A percentile compares a stretch with the other conserved stretches of the same genome.
Evolutionary conservation across 257 asterid species (phyloP).

Genomic region (Nicotiana noctiflora): DNA sequence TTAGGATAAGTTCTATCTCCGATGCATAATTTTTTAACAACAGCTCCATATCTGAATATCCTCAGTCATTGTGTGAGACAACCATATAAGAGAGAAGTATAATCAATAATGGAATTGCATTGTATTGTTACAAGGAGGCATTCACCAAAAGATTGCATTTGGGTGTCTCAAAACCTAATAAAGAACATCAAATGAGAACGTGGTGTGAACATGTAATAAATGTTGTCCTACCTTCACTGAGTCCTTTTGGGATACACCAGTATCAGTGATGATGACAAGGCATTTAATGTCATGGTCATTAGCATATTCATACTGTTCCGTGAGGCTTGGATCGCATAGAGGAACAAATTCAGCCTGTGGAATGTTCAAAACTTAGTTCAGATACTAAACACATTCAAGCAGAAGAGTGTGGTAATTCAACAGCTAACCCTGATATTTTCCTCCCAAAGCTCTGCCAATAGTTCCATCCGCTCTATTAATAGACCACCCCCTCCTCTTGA

Average conservation of each 20-base stretch:
- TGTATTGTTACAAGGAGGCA: neutral
- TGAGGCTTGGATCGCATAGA: constrained; percentile 78
- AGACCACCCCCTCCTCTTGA: constrained; percentile 99
- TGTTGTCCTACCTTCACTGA: constrained; percentile 61
- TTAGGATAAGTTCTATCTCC: neutral
- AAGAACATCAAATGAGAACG: neutral
- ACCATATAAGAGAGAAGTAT: neutral
- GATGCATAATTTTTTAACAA: neutral
- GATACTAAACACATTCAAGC: neutral
- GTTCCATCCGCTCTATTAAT: constrained; percentile 87
- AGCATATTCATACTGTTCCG: constrained; percentile 95
- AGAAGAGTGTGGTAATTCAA: constrained; percentile 4
- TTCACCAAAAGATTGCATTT: neutral
- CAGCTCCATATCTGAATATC: neutral
- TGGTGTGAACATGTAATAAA: neutral
- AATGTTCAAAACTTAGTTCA: constrained; percentile 13
- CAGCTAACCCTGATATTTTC: constrained; percentile 65
- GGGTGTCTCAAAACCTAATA: neutral
- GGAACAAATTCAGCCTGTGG: constrained; percentile 90
- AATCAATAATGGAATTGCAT: neutral
- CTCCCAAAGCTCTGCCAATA: constrained; percentile 91
- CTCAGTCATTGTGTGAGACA: constrained; percentile 3
- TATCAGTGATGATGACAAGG: constrained; percentile 72
- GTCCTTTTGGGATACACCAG: constrained; percentile 71
- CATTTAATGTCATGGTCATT: constrained; percentile 88